Conservation (phyloP, 2,329 filamentous ascomycete genomes). For the Ceratocystis destructans region DNA sequence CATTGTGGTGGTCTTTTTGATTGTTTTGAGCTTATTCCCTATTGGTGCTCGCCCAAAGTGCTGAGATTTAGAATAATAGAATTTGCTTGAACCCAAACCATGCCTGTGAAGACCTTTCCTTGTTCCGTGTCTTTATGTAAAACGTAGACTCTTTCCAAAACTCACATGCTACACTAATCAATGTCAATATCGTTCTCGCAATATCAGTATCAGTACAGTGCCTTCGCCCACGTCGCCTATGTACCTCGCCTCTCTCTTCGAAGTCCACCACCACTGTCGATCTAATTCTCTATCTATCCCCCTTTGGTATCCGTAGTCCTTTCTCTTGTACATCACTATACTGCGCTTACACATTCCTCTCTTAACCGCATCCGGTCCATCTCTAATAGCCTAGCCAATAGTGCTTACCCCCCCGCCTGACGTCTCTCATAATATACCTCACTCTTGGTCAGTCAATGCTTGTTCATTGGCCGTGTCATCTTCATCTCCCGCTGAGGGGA, state of each 20-base stretch:
- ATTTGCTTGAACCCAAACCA: neutral
- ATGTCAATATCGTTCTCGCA: too few relatives aligned
- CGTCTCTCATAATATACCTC: neutral
- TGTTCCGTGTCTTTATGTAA: neutral
- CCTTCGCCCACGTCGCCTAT: too few relatives aligned
- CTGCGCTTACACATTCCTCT: neutral
- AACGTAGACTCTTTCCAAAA: neutral
- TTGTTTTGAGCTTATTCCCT: neutral
- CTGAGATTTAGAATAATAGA: constrained; percentile 9
- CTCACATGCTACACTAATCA: too few relatives aligned
- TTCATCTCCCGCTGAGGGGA: neutral
- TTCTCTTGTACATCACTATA: too few relatives aligned
- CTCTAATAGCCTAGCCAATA: neutral
- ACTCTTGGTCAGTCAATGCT: neutral
- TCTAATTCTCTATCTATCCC: neutral
- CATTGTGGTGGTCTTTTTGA: neutral
- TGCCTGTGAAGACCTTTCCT: neutral
- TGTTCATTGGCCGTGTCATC: neutral
- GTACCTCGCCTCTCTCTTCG: too few relatives aligned
- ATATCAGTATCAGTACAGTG: too few relatives aligned
- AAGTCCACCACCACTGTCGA: neutral
- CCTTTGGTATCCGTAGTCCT: neutral
- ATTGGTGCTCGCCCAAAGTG: constrained; percentile 1
- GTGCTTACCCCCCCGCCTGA: neutral
- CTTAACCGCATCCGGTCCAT: neutral